Evolutionary conservation across 495 filamentous ascomycete species (phyloP).

Genomic region (Xylaria longipes): DNA sequence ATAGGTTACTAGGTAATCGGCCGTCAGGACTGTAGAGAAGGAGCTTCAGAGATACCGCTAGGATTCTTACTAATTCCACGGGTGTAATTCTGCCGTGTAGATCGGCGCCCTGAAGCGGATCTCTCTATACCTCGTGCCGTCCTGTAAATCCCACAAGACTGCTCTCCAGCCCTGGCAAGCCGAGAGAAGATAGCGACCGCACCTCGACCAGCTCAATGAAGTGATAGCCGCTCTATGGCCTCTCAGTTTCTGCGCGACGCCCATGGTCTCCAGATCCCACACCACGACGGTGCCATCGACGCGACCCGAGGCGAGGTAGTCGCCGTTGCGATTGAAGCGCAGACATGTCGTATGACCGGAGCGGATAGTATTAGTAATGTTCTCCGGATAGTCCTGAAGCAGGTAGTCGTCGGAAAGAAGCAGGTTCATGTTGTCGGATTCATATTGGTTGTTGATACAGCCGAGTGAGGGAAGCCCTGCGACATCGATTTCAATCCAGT

Average conservation of each 20-base stretch:
- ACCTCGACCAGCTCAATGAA: slow-evolving; percentile 90
- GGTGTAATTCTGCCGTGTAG: slow-evolving; percentile 94
- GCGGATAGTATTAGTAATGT: slow-evolving; percentile 83
- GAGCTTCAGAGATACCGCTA: neutral
- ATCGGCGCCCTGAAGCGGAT: slow-evolving; percentile 90
- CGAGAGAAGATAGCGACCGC: slow-evolving; percentile 91
- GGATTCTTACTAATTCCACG: slow-evolving; percentile 78
- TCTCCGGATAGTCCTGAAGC: slow-evolving; percentile 93
- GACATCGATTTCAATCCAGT: neutral
- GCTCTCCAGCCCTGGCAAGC: slow-evolving; percentile 95
- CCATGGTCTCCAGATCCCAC: slow-evolving; percentile 96
- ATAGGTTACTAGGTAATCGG: slow-evolving; percentile 66
- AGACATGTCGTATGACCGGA: slow-evolving; percentile 69
- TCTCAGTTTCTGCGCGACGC: slow-evolving; percentile 88
- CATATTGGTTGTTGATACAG: slow-evolving; percentile 23
- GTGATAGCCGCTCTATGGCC: slow-evolving; percentile 92
- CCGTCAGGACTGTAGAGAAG: neutral
- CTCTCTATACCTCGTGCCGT: slow-evolving; percentile 61
- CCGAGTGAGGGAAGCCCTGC: neutral
- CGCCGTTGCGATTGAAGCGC: slow-evolving; percentile 91
- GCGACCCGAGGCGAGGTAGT: slow-evolving; percentile 91
- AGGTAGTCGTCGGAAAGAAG: slow-evolving; percentile 65
- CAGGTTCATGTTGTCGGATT: slow-evolving; percentile 52
- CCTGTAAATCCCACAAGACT: slow-evolving; percentile 90
- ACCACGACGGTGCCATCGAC: slow-evolving; percentile 93